A percentile compares a stretch with the other conserved stretches of the same genome.
Conservation (phyloP, 768 basidiomycete species). For the Phylloporus arenicola region DNA sequence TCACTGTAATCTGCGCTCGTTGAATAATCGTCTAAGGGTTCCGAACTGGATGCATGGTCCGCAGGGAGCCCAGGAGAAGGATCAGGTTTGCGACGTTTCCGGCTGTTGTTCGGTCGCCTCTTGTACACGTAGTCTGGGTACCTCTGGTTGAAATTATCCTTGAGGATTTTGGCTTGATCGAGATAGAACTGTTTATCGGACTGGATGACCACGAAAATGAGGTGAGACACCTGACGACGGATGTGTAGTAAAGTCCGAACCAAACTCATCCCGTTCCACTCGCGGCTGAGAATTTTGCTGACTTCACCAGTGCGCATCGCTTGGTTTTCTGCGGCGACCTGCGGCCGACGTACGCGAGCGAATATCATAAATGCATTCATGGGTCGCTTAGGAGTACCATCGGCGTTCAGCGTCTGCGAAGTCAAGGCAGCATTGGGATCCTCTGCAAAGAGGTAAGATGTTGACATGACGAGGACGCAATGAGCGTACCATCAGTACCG, state of each 20-base stretch:
- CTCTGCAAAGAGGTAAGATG: constrained; percentile 23
- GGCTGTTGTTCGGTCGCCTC: constrained; percentile 81
- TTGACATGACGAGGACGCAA: constrained; percentile 6
- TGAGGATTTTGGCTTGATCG: constrained; percentile 79
- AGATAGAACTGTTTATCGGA: constrained; percentile 83
- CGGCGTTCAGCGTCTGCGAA: constrained; percentile 75
- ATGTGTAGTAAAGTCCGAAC: constrained; percentile 38
- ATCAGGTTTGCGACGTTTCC: constrained; percentile 52
- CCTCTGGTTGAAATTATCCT: constrained; percentile 78
- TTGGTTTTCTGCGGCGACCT: constrained; percentile 83
- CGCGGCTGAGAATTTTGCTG: constrained; percentile 79
- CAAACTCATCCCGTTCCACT: constrained; percentile 78
- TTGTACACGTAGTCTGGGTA: constrained; percentile 91
- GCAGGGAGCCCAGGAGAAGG: constrained; percentile 23
- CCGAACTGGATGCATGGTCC: constrained; percentile 28
- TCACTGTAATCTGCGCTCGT: constrained; percentile 33
- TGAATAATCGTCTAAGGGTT: constrained; percentile 30
- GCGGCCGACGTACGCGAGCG: constrained; percentile 73
- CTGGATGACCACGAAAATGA: constrained; percentile 32
- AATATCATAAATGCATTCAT: constrained; percentile 97
- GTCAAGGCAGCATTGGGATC: constrained; percentile 50
- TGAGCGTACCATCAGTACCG: constrained; percentile 42
- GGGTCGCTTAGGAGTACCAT: constrained; percentile 83
- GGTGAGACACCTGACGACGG: constrained; percentile 12
- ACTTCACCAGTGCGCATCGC: constrained; percentile 89